These are phyloP conservation scores for Pachysolen tannophilus DNA, from an alignment of 805 yeast species.

Conservation along the genomic window DNA sequence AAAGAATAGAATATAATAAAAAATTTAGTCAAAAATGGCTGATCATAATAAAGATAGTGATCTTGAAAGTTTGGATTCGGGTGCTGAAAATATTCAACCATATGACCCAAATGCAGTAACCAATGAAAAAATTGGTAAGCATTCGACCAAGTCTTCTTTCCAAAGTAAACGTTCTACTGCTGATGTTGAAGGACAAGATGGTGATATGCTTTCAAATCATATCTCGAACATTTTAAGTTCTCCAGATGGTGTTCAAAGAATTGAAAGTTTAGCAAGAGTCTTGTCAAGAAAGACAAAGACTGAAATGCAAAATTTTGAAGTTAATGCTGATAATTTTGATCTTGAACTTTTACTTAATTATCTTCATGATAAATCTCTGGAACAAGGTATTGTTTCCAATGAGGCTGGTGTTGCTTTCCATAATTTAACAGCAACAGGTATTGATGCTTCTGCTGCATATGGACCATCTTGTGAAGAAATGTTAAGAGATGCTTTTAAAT, in stretches of 20 bases:
- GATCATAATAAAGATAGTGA: not conserved
- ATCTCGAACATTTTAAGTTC: conserved; percentile 16
- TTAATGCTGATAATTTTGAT: conserved; percentile 39
- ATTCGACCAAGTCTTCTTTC: not conserved
- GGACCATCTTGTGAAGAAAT: conserved; percentile 39
- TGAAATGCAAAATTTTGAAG: conserved; percentile 35
- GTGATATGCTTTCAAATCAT: conserved; percentile 18
- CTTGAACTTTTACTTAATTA: conserved; percentile 32
- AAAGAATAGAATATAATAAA: too few relatives aligned
- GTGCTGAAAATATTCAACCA: not conserved
- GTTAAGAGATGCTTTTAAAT: conserved; percentile 23
- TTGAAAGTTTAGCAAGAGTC: conserved; percentile 42
- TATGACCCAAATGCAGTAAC: not conserved
- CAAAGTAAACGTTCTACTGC: too few relatives aligned
- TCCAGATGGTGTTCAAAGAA: conserved; percentile 21
- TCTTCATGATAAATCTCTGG: conserved; percentile 26
- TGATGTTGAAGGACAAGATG: conserved; percentile 19
- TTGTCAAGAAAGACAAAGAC: conserved; percentile 40
- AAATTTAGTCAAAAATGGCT: too few relatives aligned
- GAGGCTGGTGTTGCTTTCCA: conserved; percentile 44
- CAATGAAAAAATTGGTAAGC: not conserved
- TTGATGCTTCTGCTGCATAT: conserved; percentile 45
- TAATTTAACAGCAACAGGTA: conserved; percentile 35
- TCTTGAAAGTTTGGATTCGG: not conserved
- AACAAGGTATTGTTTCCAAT: conserved; percentile 39